phyloP scores from a whole-genome alignment of 148 eudicot genomes.

The Chenopodium quinoa region DNA sequence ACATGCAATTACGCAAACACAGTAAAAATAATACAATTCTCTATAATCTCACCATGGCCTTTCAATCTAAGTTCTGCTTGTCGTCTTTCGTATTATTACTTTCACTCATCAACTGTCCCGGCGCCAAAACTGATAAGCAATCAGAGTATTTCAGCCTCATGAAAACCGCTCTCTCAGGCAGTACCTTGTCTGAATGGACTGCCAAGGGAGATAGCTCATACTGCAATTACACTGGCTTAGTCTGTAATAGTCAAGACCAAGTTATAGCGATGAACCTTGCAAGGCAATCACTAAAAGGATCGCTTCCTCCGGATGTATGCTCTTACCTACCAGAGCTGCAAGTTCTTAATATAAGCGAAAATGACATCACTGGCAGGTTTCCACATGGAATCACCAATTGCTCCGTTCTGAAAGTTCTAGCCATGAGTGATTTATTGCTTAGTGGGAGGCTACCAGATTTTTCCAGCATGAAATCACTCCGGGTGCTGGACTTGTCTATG shows the following conservation, averaged over 20 bases:
- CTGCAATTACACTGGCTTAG: conserved; percentile 61
- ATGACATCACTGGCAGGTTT: conserved; percentile 47
- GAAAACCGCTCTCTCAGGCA: conserved; percentile 55
- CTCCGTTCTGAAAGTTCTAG: conserved; percentile 53
- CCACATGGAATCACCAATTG: conserved; percentile 64
- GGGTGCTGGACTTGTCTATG: conserved; percentile 53
- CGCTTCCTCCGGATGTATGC: conserved; percentile 62
- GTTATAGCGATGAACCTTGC: conserved; percentile 48
- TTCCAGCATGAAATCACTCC: conserved; percentile 47
- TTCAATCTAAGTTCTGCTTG: conserved; percentile 22
- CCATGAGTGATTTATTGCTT: conserved; percentile 39
- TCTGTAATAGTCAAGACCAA: conserved; percentile 49
- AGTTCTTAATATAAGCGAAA: conserved; percentile 48
- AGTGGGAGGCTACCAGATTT: conserved; percentile 63
- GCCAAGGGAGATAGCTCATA: conserved; percentile 24
- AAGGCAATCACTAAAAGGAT: conserved; percentile 55
- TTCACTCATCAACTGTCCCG: conserved; percentile 23
- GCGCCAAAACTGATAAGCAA: conserved; percentile 37
- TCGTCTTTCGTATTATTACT: conserved; percentile 33
- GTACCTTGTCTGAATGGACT: conserved; percentile 48
- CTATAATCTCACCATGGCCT: conserved; percentile 43
- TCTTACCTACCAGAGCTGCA: conserved; percentile 58
- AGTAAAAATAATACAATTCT: conserved; percentile 6
- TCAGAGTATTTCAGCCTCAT: conserved; percentile 56
- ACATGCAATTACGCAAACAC: conserved; percentile 11